Evolutionary conservation across 108 stramenopile species (phyloP), one percentile per base, ranked within the genome.

Genomic region (Cyclostephanos invisitatus): DNA sequence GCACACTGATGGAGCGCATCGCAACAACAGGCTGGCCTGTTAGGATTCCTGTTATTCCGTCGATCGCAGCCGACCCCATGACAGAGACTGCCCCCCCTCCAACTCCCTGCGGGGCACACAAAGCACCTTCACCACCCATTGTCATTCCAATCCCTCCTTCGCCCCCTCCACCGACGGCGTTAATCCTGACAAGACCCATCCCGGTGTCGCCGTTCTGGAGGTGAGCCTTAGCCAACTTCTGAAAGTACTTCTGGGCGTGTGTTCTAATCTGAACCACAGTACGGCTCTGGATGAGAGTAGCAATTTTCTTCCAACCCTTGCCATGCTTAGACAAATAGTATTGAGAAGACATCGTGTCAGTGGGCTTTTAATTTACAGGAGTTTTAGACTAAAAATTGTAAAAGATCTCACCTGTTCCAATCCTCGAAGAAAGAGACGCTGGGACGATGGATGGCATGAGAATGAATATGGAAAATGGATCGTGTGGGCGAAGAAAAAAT

Each of bases 191-290:
- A 14, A 59, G 18, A 29, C 32, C 58, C 32, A 32, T 29, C 32
- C 36, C 36, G 24, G 24, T 0, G 70, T 92, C 93, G 27, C 93
- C 93, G 59, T 89, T 91, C 63, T 59, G 90, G 87, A 40, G 40
- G 29, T 90, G 80, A 17, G 91, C 94, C 85, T 98, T 98, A 71
- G 94, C 86, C 62, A 99, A 87, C 80, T 99, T 99, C 84, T 98
- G 97, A 82, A 99, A 98, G 81, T 98, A 99, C 78, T 99, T 99
- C 74, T 99, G 98, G 7, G 98, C 98, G 77, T 99, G 98, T 7
- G 98, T 98, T 22, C 98, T 89, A 71, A 97, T 97, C 53, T 95
- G 94, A 7, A 98, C 97, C n/a, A 97, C 96, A 10, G 97, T 98
- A 2, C 98, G 77, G 7, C 97, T 96, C 63, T 95, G 88, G 63